Conservation (phyloP, 2,329 filamentous ascomycete genomes). For the Diaporthe citriasiana region DNA sequence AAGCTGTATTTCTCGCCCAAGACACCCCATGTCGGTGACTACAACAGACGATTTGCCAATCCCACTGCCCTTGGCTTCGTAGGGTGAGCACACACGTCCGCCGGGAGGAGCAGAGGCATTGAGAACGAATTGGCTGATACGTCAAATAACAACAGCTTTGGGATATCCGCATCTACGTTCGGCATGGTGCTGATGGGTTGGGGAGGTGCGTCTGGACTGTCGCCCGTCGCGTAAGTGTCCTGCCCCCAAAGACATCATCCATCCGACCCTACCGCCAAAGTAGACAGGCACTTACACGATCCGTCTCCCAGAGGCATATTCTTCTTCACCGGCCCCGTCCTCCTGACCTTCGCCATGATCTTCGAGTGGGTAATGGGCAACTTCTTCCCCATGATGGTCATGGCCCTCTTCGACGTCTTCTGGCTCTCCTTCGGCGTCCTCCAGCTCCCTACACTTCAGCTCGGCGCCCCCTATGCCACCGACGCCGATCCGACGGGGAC, state of each 20-base stretch:
- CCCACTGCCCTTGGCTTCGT: constrained; percentile 55
- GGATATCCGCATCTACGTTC: constrained; percentile 55
- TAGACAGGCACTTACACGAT: neutral
- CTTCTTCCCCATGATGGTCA: constrained; percentile 67
- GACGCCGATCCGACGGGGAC: constrained; percentile 59
- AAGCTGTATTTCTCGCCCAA: constrained; percentile 58
- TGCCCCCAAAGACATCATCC: neutral
- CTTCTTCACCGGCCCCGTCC: constrained; percentile 60
- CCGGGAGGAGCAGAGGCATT: neutral
- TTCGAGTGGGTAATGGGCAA: constrained; percentile 68
- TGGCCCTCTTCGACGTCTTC: constrained; percentile 61
- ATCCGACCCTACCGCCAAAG: too few species aligned
- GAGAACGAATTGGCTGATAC: neutral
- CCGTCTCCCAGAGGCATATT: constrained; percentile 51
- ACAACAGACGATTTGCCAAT: constrained; percentile 55
- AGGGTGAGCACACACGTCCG: constrained; percentile 47
- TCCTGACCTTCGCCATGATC: constrained; percentile 61
- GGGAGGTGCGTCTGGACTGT: constrained; percentile 52
- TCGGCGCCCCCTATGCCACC: constrained; percentile 60
- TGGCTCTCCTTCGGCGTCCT: constrained; percentile 67
- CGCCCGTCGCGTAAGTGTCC: constrained; percentile 52
- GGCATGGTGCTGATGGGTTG: constrained; percentile 55
- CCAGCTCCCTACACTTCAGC: constrained; percentile 62
- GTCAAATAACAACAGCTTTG: constrained; percentile 49
- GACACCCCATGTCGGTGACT: constrained; percentile 53